phyloP scores from a whole-genome alignment of 140 eudicot species.

The Bidens hawaiensis region DNA sequence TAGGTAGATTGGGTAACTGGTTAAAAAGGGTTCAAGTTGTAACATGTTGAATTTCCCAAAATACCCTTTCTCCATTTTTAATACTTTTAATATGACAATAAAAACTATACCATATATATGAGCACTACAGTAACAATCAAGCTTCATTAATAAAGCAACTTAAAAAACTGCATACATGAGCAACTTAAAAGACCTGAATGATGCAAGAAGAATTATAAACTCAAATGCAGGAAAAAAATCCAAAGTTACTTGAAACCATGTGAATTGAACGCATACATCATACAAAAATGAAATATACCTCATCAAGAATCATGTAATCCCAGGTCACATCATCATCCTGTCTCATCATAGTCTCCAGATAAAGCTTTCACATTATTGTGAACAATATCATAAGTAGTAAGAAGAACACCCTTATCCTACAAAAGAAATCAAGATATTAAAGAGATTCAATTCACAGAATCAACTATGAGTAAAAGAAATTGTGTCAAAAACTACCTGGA shows the following conservation, averaged over 20 bases:
- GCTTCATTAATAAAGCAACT: background rate
- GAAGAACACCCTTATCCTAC: slow-evolving; percentile 87
- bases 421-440: slow-evolving; percentile 3
- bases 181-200: too few species aligned
- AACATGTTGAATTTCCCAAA: background rate
- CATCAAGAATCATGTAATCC: slow-evolving; percentile 98
- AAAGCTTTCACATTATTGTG: slow-evolving; percentile 72
- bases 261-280: slow-evolving; percentile 1
- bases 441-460: background rate
- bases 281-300: slow-evolving; percentile 40
- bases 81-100: background rate
- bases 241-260: background rate
- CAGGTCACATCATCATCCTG: slow-evolving; percentile 65
- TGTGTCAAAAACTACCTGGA: slow-evolving; percentile 60
- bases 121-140: background rate
- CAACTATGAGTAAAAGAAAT: background rate
- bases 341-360: slow-evolving; percentile 52
- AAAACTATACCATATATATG: background rate
- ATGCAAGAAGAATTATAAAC: background rate
- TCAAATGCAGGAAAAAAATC: background rate
- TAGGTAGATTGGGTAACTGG: background rate
- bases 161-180: background rate
- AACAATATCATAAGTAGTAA: slow-evolving; percentile 94
- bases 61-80: background rate
- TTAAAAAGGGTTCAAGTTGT: background rate